Evolutionary conservation across 148 eudicot genomes (phyloP).

Genomic region (Vaccinium macrocarpon): DNA sequence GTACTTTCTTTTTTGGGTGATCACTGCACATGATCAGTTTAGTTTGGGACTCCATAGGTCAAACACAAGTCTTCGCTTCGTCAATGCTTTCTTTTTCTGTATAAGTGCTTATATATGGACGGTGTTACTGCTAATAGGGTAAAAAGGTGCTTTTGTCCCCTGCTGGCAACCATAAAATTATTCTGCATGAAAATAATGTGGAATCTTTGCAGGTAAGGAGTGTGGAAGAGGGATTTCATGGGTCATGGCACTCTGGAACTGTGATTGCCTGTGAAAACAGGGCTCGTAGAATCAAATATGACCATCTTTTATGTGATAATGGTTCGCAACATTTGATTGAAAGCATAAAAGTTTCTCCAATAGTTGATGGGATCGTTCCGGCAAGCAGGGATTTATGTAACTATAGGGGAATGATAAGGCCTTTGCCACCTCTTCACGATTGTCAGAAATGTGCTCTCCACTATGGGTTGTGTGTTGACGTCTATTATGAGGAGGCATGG

Average conservation of each 20-base stretch:
- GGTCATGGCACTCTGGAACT: slow-evolving; percentile 83
- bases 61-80: neutral
- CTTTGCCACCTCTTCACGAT: slow-evolving; percentile 32
- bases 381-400: slow-evolving; percentile 3
- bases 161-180: neutral
- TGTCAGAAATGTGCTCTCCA: slow-evolving; percentile 23
- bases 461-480: slow-evolving; percentile 81
- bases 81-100: neutral
- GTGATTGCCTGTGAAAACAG: slow-evolving; percentile 28
- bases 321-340: slow-evolving; percentile 30
- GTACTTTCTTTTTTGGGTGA: neutral
- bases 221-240: slow-evolving; percentile 66
- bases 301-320: slow-evolving; percentile 43
- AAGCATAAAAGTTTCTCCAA: slow-evolving; percentile 36
- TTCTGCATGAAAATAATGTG: neutral
- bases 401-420: slow-evolving; percentile 59
- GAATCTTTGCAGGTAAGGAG: slow-evolving; percentile 65
- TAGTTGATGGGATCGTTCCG: slow-evolving; percentile 34
- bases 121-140: neutral
- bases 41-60: neutral
- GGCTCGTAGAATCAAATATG: slow-evolving; percentile 44
- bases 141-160: neutral
- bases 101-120: slow-evolving; percentile 19
- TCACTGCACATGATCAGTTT: neutral
- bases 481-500: slow-evolving; percentile 68